Percentiles rank a stretch among this genome's conserved stretches.
Conservation (phyloP, 1,284 basidiomycete species). For the Cryptococcus hybrid region DNA sequence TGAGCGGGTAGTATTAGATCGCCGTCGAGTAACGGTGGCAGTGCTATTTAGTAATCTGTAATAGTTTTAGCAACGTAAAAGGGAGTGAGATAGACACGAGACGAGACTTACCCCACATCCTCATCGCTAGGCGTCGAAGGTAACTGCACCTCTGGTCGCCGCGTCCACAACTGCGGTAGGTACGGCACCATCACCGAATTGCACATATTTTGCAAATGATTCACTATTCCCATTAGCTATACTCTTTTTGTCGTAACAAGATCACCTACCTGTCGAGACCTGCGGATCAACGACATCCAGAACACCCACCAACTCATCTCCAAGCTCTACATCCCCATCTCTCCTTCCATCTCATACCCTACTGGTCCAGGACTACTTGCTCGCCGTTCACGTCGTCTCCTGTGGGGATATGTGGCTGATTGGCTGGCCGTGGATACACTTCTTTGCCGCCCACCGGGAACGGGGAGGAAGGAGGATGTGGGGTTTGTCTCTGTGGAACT, state of each 20-base stretch:
- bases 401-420: no score
- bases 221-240: slow-evolving; percentile 23
- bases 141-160: slow-evolving; percentile 40
- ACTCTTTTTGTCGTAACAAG: not conserved
- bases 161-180: slow-evolving; percentile 39
- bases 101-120: not conserved
- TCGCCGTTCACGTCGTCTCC: no score
- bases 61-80: not conserved
- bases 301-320: slow-evolving; percentile 43
- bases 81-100: no score
- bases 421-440: no score
- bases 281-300: slow-evolving; percentile 42
- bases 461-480: no score
- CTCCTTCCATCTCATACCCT: not conserved
- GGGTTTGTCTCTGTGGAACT: no score
- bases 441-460: no score
- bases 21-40: not conserved
- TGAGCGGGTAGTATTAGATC: slow-evolving; percentile 12
- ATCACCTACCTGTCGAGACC: slow-evolving; percentile 37
- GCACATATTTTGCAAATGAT: slow-evolving; percentile 47
- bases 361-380: no score
- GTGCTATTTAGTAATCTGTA: not conserved
- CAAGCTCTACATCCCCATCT: slow-evolving; percentile 17
- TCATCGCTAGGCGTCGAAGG: slow-evolving; percentile 20
- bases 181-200: slow-evolving; percentile 48